Conservation (phyloP, 352 stramenopile species). For the Phytophthora citricola region DNA sequence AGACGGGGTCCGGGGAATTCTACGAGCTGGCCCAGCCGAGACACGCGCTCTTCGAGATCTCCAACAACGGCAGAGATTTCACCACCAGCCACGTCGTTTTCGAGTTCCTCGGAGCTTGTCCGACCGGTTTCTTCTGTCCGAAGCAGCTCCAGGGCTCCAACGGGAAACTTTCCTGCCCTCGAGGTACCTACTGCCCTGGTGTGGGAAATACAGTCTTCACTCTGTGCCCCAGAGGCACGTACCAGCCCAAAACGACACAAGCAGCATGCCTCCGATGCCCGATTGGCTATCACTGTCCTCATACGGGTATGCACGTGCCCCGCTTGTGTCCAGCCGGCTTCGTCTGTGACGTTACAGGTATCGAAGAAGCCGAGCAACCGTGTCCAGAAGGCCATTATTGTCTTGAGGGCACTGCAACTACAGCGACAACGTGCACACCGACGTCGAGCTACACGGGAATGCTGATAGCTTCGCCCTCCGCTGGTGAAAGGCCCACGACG, state of each 20-base stretch:
- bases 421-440: conserved; percentile 87
- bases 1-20: conserved; percentile 20
- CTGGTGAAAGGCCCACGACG: conserved; percentile 49
- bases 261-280: conserved; percentile 92
- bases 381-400: conserved; percentile 97
- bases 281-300: conserved; percentile 95
- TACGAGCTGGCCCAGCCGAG: conserved; percentile 31
- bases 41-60: conserved; percentile 88
- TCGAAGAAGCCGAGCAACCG: conserved; percentile 90
- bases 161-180: conserved; percentile 62
- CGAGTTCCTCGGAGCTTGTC: conserved; percentile 83
- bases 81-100: conserved; percentile 80
- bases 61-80: conserved; percentile 96
- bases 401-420: conserved; percentile 95
- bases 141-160: conserved; percentile 50
- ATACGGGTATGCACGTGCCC: conserved; percentile 93
- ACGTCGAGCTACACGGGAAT: conserved; percentile 48
- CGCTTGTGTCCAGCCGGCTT: conserved; percentile 94
- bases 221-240: conserved; percentile 94
- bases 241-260: conserved; percentile 87
- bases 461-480: conserved; percentile 38
- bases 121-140: conserved; percentile 90
- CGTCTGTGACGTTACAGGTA: conserved; percentile 95
- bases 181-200: conserved; percentile 81
- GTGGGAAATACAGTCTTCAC: conserved; percentile 93